Base-by-base conservation (phyloP, 768 basidiomycete genomes). In the Lactarius sanguifluus region DNA sequence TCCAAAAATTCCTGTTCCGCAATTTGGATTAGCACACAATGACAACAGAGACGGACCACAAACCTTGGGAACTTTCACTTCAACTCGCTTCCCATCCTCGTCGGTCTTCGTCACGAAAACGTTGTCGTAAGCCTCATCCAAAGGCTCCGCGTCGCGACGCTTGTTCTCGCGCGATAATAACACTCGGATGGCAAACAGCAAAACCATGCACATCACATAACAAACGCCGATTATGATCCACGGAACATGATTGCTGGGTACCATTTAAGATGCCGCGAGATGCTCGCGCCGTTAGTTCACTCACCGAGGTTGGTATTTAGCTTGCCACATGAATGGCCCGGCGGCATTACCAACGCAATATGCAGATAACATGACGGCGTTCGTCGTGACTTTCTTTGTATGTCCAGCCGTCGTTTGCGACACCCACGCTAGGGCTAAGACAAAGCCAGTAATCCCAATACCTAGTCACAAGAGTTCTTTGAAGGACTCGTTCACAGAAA, bases 261-360 rank as follows among this genome's bases (percentile, higher is more conserved):
- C 32, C 55, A 5, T 20, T 50, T 59, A 16, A 47, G 47, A 15
- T 32, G 6, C 10, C 8, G 28, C 30, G 41, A 61, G 12, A 45
- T 40, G n/a, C 13, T 18, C 9, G 10, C 8, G 34, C 18, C 5
- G 32, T 64, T 12, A 41, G 36, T 10, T 13, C 25, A 59, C 76
- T 25, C 63, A 87, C 87, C 88, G 81, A 6, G 89, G 90, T 66
- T 81, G 82, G 72, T 88, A 91, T 73, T 83, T 78, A 0, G 78
- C 78, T 72, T 86, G 83, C 90, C 90, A 92, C 87, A 92, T 89
- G 71, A 90, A 88, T 0, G 90, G 89, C n/a, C 85, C 85, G 0
- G 83, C 83, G 2, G 88, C 78, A 64, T 92, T 91, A 34, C 85
- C 84, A 25, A 86, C 67, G 69, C 85, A 86, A 72, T 91, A 92